Evolutionary conservation across 2,329 filamentous ascomycete species (phyloP).

Genomic region (Microdochium bolleyi): DNA sequence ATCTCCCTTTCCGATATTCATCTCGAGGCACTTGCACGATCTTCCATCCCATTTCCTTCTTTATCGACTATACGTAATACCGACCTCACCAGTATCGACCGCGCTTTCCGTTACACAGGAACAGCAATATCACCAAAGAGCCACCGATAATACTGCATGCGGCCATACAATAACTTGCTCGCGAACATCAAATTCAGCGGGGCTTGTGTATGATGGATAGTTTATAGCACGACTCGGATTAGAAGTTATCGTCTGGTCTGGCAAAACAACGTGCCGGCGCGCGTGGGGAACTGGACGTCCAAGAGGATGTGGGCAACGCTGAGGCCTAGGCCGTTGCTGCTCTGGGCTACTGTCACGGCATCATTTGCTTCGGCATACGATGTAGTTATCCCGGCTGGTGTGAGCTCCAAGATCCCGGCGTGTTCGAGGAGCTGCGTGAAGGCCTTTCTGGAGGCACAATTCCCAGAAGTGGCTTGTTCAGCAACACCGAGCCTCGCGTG

Average conservation of each 20-base stretch:
- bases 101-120: too few species aligned
- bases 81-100: too few species aligned
- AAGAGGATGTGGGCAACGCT: slow-evolving; percentile 22
- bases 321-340: slow-evolving; percentile 13
- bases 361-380: slow-evolving; percentile 9
- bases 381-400: slow-evolving; percentile 15
- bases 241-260: background rate
- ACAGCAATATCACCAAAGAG: too few species aligned
- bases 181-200: too few species aligned
- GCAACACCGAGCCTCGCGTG: slow-evolving; percentile 47
- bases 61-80: too few species aligned
- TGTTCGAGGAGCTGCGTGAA: slow-evolving; percentile 43
- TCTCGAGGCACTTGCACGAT: too few species aligned
- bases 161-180: too few species aligned
- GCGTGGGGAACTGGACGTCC: slow-evolving; percentile 5
- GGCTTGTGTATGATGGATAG: background rate
- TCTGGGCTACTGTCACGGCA: slow-evolving; percentile 15
- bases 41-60: too few species aligned
- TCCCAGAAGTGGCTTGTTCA: slow-evolving; percentile 39
- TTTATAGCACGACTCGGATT: too few species aligned
- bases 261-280: background rate
- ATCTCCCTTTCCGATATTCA: too few species aligned
- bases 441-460: slow-evolving; percentile 55
- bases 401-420: slow-evolving; percentile 13
- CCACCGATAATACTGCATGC: too few species aligned